Evolutionary conservation across 1,139 yeast species (phyloP), one percentile per base, ranked within the genome.

Genomic region (Diutina neorugosa): DNA sequence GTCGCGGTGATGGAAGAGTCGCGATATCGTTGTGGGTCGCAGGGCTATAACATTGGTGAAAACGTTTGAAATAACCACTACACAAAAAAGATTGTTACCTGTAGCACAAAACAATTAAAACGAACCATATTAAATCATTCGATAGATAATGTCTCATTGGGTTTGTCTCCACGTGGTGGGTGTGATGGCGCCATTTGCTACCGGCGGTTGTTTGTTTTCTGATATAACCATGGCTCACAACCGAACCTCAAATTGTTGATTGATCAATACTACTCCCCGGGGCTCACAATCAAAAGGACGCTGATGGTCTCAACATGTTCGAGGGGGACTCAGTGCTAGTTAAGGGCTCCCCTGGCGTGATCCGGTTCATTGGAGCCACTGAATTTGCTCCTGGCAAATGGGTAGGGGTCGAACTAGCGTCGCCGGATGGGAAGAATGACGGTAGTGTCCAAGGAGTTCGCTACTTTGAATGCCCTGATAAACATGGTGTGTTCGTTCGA

Each of bases 321-420:
- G 51, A 74, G n/a, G 82, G 81, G 8, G 73, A 70, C 52, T 57
- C 59, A 16, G 82, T 79, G 3, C 42, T 54, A 12, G 77, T 80
- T 18, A 68, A 68, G 56, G 75, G 73, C 12, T 66, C 68, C 11
- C 51, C 57, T 0, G 89, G 87, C 0, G 59, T 63, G 0, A 72
- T 83, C 1, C 65, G 76, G 52, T 83, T 63, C 59, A 57, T 75
- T 2, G 90, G 89, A 0, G 55, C 61, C 23, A 80, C 88, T 0
- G 60, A 75, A 52, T 84, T 84, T 67, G 82, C 87, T 2, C 68
- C 75, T 0, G 90, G 89, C 0, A 61, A 59, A 1, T 91, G 98
- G 98, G 72, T 83, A 12, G 98, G 97, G 0, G 73, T 91, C 3
- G 89, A 84, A 60, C 72, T 89, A 42, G 80, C 78, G 34, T 69